Evolutionary conservation across 495 filamentous ascomycete species (phyloP).

Genomic region (Lophium mytilinum): DNA sequence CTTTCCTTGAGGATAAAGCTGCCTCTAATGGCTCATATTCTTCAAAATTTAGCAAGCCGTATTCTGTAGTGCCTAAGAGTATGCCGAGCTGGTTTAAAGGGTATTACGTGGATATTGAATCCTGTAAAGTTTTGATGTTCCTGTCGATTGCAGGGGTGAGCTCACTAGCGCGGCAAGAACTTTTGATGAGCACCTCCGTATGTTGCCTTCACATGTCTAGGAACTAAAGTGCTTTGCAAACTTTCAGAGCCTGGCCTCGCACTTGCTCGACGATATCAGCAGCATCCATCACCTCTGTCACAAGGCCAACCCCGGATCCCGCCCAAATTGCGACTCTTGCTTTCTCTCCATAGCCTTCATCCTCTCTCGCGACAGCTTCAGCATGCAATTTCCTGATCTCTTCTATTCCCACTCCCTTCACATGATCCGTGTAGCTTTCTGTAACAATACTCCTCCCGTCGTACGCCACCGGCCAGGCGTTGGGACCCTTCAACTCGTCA

Average conservation of each 20-base stretch:
- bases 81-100: no score
- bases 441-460: slow-evolving; percentile 56
- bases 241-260: slow-evolving; percentile 1
- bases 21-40: no score
- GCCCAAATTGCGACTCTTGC: slow-evolving; percentile 64
- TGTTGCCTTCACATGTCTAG: no score
- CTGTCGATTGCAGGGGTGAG: no score
- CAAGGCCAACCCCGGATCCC: slow-evolving; percentile 45
- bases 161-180: no score
- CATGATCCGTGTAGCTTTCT: slow-evolving; percentile 48
- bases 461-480: slow-evolving; percentile 59
- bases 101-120: no score
- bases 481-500: slow-evolving; percentile 59
- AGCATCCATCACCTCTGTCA: slow-evolving; percentile 40
- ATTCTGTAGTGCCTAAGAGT: no score
- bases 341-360: slow-evolving; percentile 48
- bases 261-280: slow-evolving; percentile 38
- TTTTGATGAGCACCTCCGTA: no score
- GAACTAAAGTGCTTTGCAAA: no score
- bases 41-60: no score
- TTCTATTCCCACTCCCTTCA: slow-evolving; percentile 46
- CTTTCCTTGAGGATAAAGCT: no score
- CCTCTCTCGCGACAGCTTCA: slow-evolving; percentile 26
- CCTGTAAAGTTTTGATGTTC: no score
- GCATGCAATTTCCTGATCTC: slow-evolving; percentile 53